Conservation (phyloP, 1,284 basidiomycete genomes). For the Meira nashicola region DNA sequence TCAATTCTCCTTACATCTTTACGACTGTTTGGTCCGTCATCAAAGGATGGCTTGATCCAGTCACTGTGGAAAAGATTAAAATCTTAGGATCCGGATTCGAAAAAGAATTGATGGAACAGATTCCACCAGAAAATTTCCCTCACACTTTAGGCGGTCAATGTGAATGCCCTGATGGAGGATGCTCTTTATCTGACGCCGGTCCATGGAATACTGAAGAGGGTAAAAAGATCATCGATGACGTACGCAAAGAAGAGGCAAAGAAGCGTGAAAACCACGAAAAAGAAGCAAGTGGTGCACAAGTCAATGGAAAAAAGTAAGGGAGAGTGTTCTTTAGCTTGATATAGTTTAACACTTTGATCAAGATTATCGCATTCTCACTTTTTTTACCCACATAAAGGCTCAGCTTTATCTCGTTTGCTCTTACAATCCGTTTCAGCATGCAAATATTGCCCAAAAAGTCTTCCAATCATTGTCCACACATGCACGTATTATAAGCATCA, state of each 20-base stretch:
- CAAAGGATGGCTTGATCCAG: conserved; percentile 91
- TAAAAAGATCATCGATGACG: conserved; percentile 39
- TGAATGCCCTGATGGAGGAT: conserved; percentile 68
- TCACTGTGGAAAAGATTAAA: conserved; percentile 73
- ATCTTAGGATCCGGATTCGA: conserved; percentile 44
- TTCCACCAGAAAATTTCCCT: conserved; percentile 77
- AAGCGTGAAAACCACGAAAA: conserved; percentile 11
- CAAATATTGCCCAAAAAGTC: no score
- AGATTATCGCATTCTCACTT: no score
- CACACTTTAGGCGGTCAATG: conserved; percentile 79
- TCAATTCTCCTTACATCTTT: conserved; percentile 77
- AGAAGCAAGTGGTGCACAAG: background rate
- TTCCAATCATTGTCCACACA: no score
- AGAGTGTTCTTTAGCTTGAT: no score
- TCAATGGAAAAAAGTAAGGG: no score
- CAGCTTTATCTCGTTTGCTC: no score
- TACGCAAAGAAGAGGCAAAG: conserved; percentile 25
- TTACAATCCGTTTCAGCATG: no score
- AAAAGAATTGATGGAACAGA: conserved; percentile 53
- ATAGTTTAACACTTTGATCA: no score
- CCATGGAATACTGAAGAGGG: conserved; percentile 70
- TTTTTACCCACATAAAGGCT: no score
- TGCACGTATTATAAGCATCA: no score
- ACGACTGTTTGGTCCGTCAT: conserved; percentile 80
- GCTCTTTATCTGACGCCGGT: conserved; percentile 81